Evolutionary conservation across 2,329 filamentous ascomycete genomes (phyloP), one percentile per base, ranked within the genome.

Genomic region (Sphaceloma murrayae): DNA sequence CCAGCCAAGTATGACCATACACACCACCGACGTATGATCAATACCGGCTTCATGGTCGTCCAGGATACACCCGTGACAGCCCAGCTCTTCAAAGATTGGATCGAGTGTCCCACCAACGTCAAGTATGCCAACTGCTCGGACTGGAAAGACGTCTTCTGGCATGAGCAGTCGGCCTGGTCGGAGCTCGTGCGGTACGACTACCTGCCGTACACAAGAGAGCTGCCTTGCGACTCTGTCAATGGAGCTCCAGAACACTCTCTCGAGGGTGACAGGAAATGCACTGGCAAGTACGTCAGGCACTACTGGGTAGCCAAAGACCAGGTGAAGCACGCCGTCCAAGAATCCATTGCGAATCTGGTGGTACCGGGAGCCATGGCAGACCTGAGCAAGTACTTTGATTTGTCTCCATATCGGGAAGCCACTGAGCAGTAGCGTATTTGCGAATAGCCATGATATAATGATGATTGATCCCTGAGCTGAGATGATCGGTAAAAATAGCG

Each of bases 11-110:
- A 56, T 8, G 55, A 63, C 7, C 24, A 29, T 19, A 65, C 70
- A 59, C 62, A 68, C 30, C 57, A 66, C 45, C 69, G 71, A 42
- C 14, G 54, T 57, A 24, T 49, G 58, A 1, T 42, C 38, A 69
- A 69, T 47, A 68, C 63, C 4, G 66, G 66, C 5, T 67, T 68
- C 47, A 56, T 68, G 45, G 62, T 68, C 43, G 63, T 63, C 1
- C 64, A 67, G 46, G 55, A 62, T 48, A 62, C 58, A 53, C 53
- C 45, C 5, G 46, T 58, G 32, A 57, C 57, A 1, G 39, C 51
- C 21, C 54, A 57, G 24, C 48, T 62, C 42, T 46, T 62, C 11
- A 49, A 57, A 9, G 54, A 54, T 30, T 62, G 59, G 59, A 48
- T 50, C 19, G 49, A 51, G 10, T 62, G 59, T 42, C 54, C 59